phyloP scores from a whole-genome alignment of 1,284 basidiomycete species.

The Sphagnurus paluster region DNA sequence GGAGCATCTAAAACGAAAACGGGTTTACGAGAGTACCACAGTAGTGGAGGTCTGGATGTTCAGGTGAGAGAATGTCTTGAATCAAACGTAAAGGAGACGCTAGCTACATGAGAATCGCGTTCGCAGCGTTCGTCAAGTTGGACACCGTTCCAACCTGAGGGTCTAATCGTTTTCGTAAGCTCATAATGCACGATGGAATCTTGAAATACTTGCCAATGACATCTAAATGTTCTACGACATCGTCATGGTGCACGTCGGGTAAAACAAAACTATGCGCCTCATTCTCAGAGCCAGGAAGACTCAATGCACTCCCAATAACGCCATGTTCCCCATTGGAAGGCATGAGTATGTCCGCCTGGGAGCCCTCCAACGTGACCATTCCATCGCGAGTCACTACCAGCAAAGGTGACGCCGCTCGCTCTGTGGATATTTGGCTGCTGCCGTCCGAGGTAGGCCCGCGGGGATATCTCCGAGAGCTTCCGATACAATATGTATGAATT shows the following conservation, averaged over 20 bases:
- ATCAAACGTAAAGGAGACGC: slow-evolving; percentile 21
- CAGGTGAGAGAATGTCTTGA: slow-evolving; percentile 9
- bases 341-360: slow-evolving; percentile 28
- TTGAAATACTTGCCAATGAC: slow-evolving; percentile 66
- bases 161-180: slow-evolving; percentile 43
- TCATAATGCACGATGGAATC: background rate
- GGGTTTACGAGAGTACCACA: slow-evolving; percentile 69
- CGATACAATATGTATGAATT: slow-evolving; percentile 25
- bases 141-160: slow-evolving; percentile 72
- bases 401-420: slow-evolving; percentile 13
- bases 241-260: slow-evolving; percentile 53
- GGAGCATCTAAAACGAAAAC: slow-evolving; percentile 55
- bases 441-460: slow-evolving; percentile 5
- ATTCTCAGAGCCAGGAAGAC: slow-evolving; percentile 29
- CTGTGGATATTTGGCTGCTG: slow-evolving; percentile 6
- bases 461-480: slow-evolving; percentile 14
- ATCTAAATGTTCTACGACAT: slow-evolving; percentile 77
- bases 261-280: slow-evolving; percentile 15
- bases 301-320: slow-evolving; percentile 45
- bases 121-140: slow-evolving; percentile 75
- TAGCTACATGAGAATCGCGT: slow-evolving; percentile 65
- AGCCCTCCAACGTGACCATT: slow-evolving; percentile 25
- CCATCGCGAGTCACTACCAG: slow-evolving; percentile 15
- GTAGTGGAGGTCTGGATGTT: slow-evolving; percentile 56
- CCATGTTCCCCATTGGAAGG: slow-evolving; percentile 34